Conservation (phyloP, 2,329 filamentous ascomycete genomes). For the Stemphylium beticola region DNA sequence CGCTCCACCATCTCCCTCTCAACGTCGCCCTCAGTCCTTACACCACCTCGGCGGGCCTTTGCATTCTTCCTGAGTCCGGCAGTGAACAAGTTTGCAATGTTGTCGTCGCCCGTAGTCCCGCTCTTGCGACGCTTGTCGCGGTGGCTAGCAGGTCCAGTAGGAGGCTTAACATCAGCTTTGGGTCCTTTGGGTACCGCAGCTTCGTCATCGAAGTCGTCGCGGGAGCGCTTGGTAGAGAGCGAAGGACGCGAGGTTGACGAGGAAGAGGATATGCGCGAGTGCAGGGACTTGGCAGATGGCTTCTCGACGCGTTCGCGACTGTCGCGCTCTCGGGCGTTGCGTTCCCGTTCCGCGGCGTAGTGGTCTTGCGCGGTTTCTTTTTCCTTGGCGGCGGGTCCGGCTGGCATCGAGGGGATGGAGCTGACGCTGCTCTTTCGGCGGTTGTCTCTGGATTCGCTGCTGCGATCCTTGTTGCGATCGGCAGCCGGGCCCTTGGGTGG, state of each 20-base stretch:
- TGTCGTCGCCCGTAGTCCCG: constrained; percentile 28
- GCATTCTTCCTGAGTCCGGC: constrained; percentile 42
- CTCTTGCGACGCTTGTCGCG: constrained; percentile 42
- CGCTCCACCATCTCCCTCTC: constrained; percentile 42
- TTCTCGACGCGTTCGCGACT: constrained; percentile 36
- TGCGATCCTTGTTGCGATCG: constrained; percentile 38
- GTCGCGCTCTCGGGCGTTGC: constrained; percentile 41
- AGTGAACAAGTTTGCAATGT: constrained; percentile 39
- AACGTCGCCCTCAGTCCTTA: constrained; percentile 41
- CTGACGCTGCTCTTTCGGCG: constrained; percentile 28
- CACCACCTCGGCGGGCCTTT: constrained; percentile 38
- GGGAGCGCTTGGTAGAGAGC: constrained; percentile 35
- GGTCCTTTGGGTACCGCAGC: constrained; percentile 17
- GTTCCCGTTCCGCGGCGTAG: constrained; percentile 73
- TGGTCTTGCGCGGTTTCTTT: constrained; percentile 53
- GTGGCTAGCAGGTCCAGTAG: constrained; percentile 40
- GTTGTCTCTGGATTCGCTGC: constrained; percentile 21
- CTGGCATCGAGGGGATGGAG: constrained; percentile 23
- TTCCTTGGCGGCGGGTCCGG: constrained; percentile 18
- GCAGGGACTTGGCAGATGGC: constrained; percentile 23
- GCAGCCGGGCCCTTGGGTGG: constrained; percentile 48
- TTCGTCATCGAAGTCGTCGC: constrained; percentile 33
- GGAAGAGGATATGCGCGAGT: constrained; percentile 26
- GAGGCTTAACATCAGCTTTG: constrained; percentile 26
- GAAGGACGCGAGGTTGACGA: constrained; percentile 21